A percentile compares a stretch with the other conserved stretches of the same genome.
Evolutionary conservation across 2,329 filamentous ascomycete species (phyloP).

Genomic region (Chaetomium strumarium): DNA sequence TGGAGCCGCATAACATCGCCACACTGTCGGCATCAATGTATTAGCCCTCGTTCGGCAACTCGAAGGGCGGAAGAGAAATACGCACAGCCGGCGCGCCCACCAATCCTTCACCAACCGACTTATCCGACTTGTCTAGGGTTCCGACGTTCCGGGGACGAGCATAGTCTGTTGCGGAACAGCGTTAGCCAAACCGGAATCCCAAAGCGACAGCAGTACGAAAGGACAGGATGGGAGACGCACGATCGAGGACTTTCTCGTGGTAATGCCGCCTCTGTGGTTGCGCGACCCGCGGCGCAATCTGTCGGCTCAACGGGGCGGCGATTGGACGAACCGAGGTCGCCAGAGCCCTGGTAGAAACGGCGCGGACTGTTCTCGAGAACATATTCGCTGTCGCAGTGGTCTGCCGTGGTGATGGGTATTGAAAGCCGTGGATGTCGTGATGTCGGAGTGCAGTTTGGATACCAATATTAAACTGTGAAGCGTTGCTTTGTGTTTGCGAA

Average conservation of each 20-base stretch:
- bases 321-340: conserved; percentile 36
- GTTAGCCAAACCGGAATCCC: conserved; percentile 15
- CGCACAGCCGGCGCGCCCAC: conserved; percentile 86
- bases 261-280: conserved; percentile 41
- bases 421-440: not conserved
- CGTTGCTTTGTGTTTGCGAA: not conserved
- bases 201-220: conserved; percentile 24
- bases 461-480: conserved; percentile 11
- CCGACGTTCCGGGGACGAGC: conserved; percentile 50
- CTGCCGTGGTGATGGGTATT: not conserved
- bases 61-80: not conserved
- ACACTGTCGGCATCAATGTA: conserved; percentile 13
- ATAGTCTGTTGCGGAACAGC: conserved; percentile 35
- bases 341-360: conserved; percentile 39
- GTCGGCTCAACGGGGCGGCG: conserved; percentile 34
- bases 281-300: conserved; percentile 37
- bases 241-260: conserved; percentile 64
- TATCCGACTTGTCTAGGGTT: conserved; percentile 64
- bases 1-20: conserved; percentile 93
- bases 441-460: conserved; percentile 1
- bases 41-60: not conserved
- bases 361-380: conserved; percentile 43
- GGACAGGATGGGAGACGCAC: conserved; percentile 31
- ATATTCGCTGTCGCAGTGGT: conserved; percentile 29
- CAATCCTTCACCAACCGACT: conserved; percentile 82